Evolutionary conservation across 768 basidiomycete species (phyloP), one percentile per base, ranked within the genome.

Genomic region (Amyloporia xantha): DNA sequence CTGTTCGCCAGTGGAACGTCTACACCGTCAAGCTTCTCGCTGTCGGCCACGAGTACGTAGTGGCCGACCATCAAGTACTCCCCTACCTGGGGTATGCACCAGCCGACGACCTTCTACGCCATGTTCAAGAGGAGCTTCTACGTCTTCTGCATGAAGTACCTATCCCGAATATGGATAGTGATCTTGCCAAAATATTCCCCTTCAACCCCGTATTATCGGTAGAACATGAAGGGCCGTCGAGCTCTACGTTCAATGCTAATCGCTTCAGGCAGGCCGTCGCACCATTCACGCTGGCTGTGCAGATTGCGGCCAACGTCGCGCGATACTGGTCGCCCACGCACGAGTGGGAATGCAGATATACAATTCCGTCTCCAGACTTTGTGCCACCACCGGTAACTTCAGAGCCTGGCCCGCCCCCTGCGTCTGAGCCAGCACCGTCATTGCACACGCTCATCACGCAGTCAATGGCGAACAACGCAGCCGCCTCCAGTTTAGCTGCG

Each of bases 71-170:
- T 13, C 71, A 74, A 47, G 75, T 89, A 3, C 71, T 91, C 4
- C 89, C 89, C 23, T 91, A 91, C 58, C 84, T 84, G 58, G 82
- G 84, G 2, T 75, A 86, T 52, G 67, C 73, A 4, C 81, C 81
- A 5, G 64, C 78, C 1, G 63, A 71, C 4, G 71, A 71, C 1
- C 70, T 88, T 28, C 70, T 87, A 13, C 57, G 66, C 2, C 69
- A 38, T 13, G 30, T 59, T 2, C 53, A 47, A 9, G 50, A 49
- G 9, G 48, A 52, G 13, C 55, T 63, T 12, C 36, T 39, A 0
- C 37, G 52, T 9, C 35, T 47, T 17, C 26, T 59, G 17, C 48
- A 56, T 25, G 30, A 42, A 2, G 48, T 54, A 2, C 42, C 57
- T 1, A 54, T 59, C 12, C 55, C 57, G 23, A 48, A 47, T 48